phyloP scores from a whole-genome alignment of 805 yeast species.

The Yarrowia porcina region DNA sequence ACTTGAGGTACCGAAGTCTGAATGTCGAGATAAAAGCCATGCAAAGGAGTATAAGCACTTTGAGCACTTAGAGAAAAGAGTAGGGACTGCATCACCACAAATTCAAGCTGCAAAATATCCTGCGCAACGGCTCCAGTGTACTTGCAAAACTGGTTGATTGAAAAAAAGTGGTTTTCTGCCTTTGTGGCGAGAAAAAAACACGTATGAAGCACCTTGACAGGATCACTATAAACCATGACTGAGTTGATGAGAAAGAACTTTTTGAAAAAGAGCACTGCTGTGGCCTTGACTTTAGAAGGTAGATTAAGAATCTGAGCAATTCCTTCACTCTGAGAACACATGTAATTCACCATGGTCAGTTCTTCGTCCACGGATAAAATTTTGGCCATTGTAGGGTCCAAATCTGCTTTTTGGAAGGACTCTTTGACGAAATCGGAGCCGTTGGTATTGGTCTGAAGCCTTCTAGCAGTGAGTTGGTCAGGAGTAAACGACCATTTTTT shows the following conservation, averaged over 20 bases:
- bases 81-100: constrained; percentile 66
- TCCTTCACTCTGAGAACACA: constrained; percentile 66
- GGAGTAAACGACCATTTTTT: constrained; percentile 78
- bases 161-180: constrained; percentile 84
- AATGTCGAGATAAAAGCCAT: constrained; percentile 90
- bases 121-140: constrained; percentile 49
- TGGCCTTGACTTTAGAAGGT: constrained; percentile 84
- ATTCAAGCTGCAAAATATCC: constrained; percentile 73
- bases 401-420: constrained; percentile 28
- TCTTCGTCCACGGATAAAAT: constrained; percentile 70
- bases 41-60: constrained; percentile 85
- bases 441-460: constrained; percentile 51
- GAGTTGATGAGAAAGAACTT: constrained; percentile 77
- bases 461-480: constrained; percentile 50
- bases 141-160: constrained; percentile 76
- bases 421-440: constrained; percentile 42
- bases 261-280: constrained; percentile 79
- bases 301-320: constrained; percentile 70
- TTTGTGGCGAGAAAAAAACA: constrained; percentile 90
- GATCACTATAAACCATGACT: constrained; percentile 76
- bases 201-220: constrained; percentile 72
- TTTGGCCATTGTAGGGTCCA: constrained; percentile 38
- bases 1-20: constrained; percentile 53
- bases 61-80: constrained; percentile 80
- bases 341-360: constrained; percentile 59